Base-by-base conservation (phyloP, 208 protist species). In the Trypanosoma theileri region DNA sequence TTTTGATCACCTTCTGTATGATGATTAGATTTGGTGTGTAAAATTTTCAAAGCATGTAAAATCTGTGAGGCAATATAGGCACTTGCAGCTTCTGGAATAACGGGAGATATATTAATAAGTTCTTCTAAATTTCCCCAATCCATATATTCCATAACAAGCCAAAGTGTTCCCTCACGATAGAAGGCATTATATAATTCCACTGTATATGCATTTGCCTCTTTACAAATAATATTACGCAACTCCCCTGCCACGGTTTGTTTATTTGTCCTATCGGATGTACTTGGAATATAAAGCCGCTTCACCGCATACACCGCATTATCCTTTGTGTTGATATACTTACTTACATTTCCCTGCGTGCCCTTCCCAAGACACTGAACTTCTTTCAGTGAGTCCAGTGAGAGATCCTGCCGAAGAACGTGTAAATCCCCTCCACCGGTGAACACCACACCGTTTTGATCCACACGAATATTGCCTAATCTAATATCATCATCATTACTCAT, bases 131-230 rank as follows among this genome's bases (percentile, higher is more conserved):
- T 94, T 16, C 89, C 89, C 84, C 89, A 91, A 75, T 94, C 77
- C 89, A 94, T 94, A 77, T 92, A 94, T 72, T 94, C 89, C 89
- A 94, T 94, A 19, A 94, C 86, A 44, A 94, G 76, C 9, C 73
- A 81, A 21, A 94, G 81, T 3, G 77, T 73, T 19, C 75, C 73
- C 55, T 89, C 71, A 60, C 86, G 81, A 67, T 88, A 94, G 35
- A 89, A 94, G 42, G 89, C 89, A 70, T 94, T 94, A 77, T 92
- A 94, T 59, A 95, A 71, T 48, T 78, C 70, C 51, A 95, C 86
- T 2, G 86, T 90, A 74, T 86, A 92, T 42, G 73, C 76, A 72
- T 91, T 92, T 10, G 71, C 69, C 53, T 82, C 66, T 46, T 89
- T 75, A 21, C 75, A 81, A 51, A 95, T 89, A 42, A 95, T 92